A percentile compares a stretch with the other conserved stretches of the same genome.
Conservation (phyloP, 2,329 filamentous ascomycete species). For the Alternaria ethzedia region DNA sequence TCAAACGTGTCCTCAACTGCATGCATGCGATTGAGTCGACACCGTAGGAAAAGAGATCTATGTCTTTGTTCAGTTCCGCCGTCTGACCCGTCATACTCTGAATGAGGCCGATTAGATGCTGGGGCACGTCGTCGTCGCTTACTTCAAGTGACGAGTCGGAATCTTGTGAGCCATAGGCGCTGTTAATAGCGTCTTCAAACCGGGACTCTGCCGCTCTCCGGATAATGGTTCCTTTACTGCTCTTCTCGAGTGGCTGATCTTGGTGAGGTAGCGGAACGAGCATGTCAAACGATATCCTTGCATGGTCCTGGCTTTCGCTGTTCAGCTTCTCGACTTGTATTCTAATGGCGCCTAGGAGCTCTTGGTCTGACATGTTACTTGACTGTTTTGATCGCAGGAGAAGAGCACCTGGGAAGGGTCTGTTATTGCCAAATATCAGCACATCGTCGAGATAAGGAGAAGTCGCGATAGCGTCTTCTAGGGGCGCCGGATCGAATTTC, state of each 20-base stretch:
- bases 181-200: slow-evolving; percentile 56
- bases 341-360: slow-evolving; percentile 54
- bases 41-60: slow-evolving; percentile 64
- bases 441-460: slow-evolving; percentile 59
- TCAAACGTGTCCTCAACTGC: slow-evolving; percentile 55
- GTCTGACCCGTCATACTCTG: slow-evolving; percentile 31
- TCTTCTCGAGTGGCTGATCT: slow-evolving; percentile 58
- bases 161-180: slow-evolving; percentile 51
- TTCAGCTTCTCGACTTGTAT: slow-evolving; percentile 58
- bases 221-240: slow-evolving; percentile 68
- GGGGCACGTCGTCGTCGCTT: slow-evolving; percentile 35
- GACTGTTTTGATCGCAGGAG: slow-evolving; percentile 55
- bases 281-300: slow-evolving; percentile 59
- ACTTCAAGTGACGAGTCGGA: slow-evolving; percentile 21
- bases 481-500: slow-evolving; percentile 69
- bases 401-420: slow-evolving; percentile 63
- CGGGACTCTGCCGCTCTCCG: slow-evolving; percentile 58
- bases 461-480: slow-evolving; percentile 63
- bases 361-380: slow-evolving; percentile 34
- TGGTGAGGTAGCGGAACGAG: slow-evolving; percentile 54
- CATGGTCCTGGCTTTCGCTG: slow-evolving; percentile 56
- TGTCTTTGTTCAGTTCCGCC: slow-evolving; percentile 39
- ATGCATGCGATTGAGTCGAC: slow-evolving; percentile 67
- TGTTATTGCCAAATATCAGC: slow-evolving; percentile 67
- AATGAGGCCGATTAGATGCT: slow-evolving; percentile 27